Conservation (phyloP, 352 stramenopile genomes). For the Pythium myriotylum region DNA sequence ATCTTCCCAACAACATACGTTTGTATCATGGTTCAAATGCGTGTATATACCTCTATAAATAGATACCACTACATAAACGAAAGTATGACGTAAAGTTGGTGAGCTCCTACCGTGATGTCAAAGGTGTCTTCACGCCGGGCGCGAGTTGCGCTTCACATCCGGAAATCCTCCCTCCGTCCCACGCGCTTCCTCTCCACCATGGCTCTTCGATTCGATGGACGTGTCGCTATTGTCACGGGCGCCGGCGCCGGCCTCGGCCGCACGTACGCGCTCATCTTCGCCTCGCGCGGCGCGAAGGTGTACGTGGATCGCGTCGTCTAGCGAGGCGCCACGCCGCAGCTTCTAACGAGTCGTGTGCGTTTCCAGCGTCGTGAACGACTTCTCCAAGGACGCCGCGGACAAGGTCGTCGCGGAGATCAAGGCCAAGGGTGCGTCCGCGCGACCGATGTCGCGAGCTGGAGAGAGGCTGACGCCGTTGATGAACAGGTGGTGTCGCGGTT, state of each 20-base stretch:
- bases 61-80: conserved; percentile 5
- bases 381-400: conserved; percentile 64
- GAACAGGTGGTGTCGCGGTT: conserved; percentile 58
- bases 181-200: conserved; percentile 17
- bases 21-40: not conserved
- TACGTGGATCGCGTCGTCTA: conserved; percentile 40
- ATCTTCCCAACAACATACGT: not conserved
- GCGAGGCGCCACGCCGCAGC: not conserved
- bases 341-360: not conserved
- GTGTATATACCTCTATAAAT: conserved; percentile 1
- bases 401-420: conserved; percentile 82
- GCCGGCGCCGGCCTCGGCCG: conserved; percentile 74
- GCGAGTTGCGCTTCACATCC: conserved; percentile 8
- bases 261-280: conserved; percentile 76
- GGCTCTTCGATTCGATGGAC: conserved; percentile 72
- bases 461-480: not conserved
- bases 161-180: conserved; percentile 13
- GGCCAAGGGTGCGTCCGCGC: conserved; percentile 39
- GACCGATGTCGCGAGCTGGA: not conserved
- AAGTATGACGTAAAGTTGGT: not conserved
- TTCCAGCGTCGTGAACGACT: conserved; percentile 77
- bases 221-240: conserved; percentile 81
- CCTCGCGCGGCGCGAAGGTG: conserved; percentile 80
- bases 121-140: conserved; percentile 9
- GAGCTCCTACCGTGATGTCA: not conserved